A percentile compares a stretch with the other conserved stretches of the same genome.
phyloP scores from a whole-genome alignment of 768 basidiomycete genomes.

The Pleurotus ostreatus region DNA sequence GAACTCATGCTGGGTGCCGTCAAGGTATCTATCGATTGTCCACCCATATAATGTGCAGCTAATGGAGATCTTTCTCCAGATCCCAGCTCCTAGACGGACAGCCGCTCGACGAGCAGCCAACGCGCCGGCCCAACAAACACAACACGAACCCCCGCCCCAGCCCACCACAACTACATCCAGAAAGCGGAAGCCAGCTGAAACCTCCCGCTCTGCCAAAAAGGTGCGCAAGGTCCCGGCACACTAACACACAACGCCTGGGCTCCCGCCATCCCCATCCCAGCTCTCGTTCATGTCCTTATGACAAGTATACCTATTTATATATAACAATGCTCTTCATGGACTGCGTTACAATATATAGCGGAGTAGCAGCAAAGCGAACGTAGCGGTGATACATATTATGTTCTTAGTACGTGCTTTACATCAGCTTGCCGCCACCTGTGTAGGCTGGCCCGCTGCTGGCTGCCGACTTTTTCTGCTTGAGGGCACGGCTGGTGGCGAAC shows the following conservation, averaged over 20 bases:
- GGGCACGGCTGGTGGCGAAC: conserved; percentile 72
- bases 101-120: too few species aligned
- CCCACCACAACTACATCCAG: conserved; percentile 24
- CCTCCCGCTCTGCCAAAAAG: background rate
- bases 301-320: too few species aligned
- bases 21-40: background rate
- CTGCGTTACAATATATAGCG: too few species aligned
- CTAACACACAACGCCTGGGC: too few species aligned
- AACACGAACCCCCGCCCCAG: background rate
- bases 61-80: too few species aligned
- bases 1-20: conserved; percentile 2
- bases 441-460: conserved; percentile 26
- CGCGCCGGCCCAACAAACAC: background rate
- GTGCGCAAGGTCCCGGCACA: background rate
- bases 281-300: too few species aligned
- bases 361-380: too few species aligned
- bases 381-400: too few species aligned
- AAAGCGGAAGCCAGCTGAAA: conserved; percentile 27
- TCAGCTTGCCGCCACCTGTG: conserved; percentile 33
- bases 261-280: too few species aligned
- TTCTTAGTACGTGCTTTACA: conserved; percentile 26
- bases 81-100: too few species aligned
- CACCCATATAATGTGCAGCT: background rate
- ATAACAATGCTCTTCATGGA: too few species aligned
- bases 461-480: conserved; percentile 54